Conservation (phyloP, 1,284 basidiomycete genomes). For the Termitomyces sp. region DNA sequence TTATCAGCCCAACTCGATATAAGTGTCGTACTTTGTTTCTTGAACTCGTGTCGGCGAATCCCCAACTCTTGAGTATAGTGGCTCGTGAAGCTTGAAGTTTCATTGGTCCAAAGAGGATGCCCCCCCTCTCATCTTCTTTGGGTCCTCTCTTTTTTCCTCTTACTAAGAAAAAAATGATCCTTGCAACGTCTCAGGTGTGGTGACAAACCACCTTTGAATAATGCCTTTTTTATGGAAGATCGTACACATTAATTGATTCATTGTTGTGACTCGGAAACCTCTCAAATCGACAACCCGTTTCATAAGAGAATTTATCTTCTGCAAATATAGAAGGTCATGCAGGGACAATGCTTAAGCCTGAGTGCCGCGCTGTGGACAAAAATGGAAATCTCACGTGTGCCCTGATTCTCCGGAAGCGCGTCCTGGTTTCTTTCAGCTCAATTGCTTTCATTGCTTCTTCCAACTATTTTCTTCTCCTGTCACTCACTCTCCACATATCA, state of each 20-base stretch:
- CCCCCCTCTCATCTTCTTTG: too few species aligned
- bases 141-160: too few species aligned
- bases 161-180: too few species aligned
- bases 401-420: not conserved
- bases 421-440: too few species aligned
- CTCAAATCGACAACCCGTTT: constrained; percentile 27
- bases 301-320: constrained; percentile 29
- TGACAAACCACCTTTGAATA: constrained; percentile 49
- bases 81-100: too few species aligned
- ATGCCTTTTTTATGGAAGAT: constrained; percentile 58
- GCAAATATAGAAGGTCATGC: constrained; percentile 44
- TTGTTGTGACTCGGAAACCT: constrained; percentile 19
- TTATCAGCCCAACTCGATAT: too few species aligned
- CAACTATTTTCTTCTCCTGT: not conserved
- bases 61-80: too few species aligned
- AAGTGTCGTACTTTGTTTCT: too few species aligned
- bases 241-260: not conserved
- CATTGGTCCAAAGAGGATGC: too few species aligned
- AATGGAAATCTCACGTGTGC: constrained; percentile 1
- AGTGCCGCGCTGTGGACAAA: not conserved
- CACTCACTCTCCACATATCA: not conserved
- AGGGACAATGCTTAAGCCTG: too few species aligned
- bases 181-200: too few species aligned
- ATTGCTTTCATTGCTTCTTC: not conserved
- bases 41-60: too few species aligned